Base-by-base conservation (phyloP, 257 asterid genomes). In the Schizonepeta tenuifolia region DNA sequence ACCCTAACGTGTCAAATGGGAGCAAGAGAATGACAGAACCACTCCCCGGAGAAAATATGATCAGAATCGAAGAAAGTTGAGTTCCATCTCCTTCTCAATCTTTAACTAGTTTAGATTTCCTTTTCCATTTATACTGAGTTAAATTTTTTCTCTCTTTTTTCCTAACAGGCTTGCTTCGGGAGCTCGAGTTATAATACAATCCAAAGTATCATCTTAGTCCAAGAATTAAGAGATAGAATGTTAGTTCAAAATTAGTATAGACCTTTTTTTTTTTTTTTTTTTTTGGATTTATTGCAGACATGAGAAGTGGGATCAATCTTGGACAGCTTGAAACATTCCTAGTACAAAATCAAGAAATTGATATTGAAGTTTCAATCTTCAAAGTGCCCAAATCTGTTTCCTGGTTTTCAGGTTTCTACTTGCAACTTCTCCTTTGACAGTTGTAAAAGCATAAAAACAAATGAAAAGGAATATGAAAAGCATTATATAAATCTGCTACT, bases 21-120 rank as follows among this genome's bases (percentile, higher is more conserved):
- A 92, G 96, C 84, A 88, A 81, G 85, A 86, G 95, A 80, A 81
- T 76, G 54, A 78, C 85, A 10, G 93, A 85, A 75, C 88, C 86
- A 9, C 71, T 75, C 35, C 15, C 81, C 1, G 83, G 73, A 35
- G 82, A 60, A 24, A 86, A 71, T 47, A 74, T 76, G 77, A 85
- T 88, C 83, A 91, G 85, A 81, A 88, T 91, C 33, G 96, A 92
- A 92, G 99, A 92, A 90, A 90, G 96, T 85, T 95, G 74, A 84
- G 92, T 81, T 74, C 81, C 51, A 75, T 72, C 68, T 8, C 81
- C 72, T 75, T 47, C 54, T 47, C 54, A 47, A 47, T 47, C 21
- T 15, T 38, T n/a, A 36, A 13, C 51, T 69, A 54, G 26, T 58
- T 13, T 18, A 40, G n/a, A 6, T 9, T 5, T 65, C n/a, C 55